Evolutionary conservation across 2,329 filamentous ascomycete genomes (phyloP), one percentile per base, ranked within the genome.

Genomic region (Cladorrhinum sp.): DNA sequence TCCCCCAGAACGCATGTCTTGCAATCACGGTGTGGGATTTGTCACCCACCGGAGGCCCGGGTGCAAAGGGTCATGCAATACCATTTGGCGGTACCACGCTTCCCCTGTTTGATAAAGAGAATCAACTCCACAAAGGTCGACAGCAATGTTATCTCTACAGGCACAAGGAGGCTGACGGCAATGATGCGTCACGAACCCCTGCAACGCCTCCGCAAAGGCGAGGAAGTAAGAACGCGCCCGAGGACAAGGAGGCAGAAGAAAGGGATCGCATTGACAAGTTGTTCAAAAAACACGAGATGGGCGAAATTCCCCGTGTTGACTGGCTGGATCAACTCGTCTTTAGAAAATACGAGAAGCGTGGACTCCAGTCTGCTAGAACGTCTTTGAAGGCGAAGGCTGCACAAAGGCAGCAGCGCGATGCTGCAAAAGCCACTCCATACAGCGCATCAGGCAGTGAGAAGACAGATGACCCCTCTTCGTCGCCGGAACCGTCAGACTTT

Each of bases 261-360:
- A 82, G 97, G 63, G 92, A 97, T 68, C 83, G 95, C 18, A 83
- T 99, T 67, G 93, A 98, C 71, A 88, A 86, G 57, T 75, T 98
- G 22, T 90, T 99, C 72, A 99, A 99, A 76, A 96, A 96, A 75
- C 95, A 98, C 71, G 96, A 99, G 72, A 96, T 97, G 89, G 93
- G 92, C 18, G 95, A 99, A 72, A 93, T 99, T 24, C 87, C 91
- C 0, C 86, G 92, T 16, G 90, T 96, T 52, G 91, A 96, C 69
- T 99, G 95, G 96, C 83, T 99, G 49, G 95, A 99, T 73, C 91
- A 95, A 70, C 83, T 98, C 68, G 93, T 97, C 2, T 99, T 96
- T 72, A 87, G 93, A 45, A 89, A 89, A 55, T 88, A 96, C 62
- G 93, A 96, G 76, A 95, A 90, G 75, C 82, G 86, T 60, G 85